phyloP scores from a whole-genome alignment of 345 rosid species.

The Anacardium occidentale region DNA sequence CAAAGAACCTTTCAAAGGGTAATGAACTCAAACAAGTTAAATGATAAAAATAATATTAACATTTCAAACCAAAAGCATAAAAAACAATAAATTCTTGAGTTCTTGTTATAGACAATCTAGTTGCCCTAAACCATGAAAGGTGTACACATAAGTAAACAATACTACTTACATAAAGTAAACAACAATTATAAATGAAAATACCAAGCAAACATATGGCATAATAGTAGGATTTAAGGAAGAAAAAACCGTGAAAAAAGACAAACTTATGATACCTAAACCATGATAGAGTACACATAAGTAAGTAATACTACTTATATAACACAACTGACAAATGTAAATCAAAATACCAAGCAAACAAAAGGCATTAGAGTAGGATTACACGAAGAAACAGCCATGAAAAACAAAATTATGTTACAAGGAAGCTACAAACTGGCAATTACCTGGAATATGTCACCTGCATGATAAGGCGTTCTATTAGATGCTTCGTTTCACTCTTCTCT shows the following conservation, averaged over 20 bases:
- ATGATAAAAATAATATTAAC: too few relatives aligned
- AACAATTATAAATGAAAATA: background rate
- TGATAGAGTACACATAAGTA: background rate
- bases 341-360: too few relatives aligned
- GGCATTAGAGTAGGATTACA: slow-evolving; percentile 3
- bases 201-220: background rate
- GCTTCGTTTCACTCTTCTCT: slow-evolving; percentile 50
- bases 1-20: background rate
- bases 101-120: background rate
- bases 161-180: background rate
- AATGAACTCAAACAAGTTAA: background rate
- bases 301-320: background rate
- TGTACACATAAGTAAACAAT: background rate
- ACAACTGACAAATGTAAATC: too few relatives aligned
- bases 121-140: background rate
- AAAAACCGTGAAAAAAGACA: slow-evolving; percentile 7
- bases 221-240: slow-evolving; percentile 6
- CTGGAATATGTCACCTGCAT: slow-evolving; percentile 80
- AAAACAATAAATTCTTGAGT: background rate
- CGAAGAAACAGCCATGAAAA: slow-evolving; percentile 11
- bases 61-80: background rate
- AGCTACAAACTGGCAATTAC: slow-evolving; percentile 37
- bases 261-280: background rate
- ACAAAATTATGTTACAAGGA: slow-evolving; percentile 5
- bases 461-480: slow-evolving; percentile 71